Evolutionary conservation across 2,329 filamentous ascomycete species (phyloP).

Genomic region (Aspergillus melleus): DNA sequence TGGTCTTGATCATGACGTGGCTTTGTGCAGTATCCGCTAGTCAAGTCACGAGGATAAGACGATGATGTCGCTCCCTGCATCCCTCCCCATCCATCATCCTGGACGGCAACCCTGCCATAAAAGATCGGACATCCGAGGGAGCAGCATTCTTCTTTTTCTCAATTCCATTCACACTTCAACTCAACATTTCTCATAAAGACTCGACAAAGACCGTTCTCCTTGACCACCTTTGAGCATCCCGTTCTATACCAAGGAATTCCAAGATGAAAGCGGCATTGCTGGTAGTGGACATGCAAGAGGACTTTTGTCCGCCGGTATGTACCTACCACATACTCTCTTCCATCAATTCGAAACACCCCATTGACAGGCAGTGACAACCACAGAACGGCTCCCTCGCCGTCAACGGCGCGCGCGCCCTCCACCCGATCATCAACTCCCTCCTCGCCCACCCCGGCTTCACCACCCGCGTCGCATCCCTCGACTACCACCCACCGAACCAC

Average conservation of each 20-base stretch:
- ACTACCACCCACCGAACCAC: conserved; percentile 82
- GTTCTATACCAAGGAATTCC: background rate
- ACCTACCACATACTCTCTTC: background rate
- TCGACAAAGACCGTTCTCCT: background rate
- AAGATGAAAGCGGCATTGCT: conserved; percentile 57
- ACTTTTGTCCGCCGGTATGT: conserved; percentile 87
- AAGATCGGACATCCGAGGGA: background rate
- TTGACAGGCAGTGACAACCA: background rate
- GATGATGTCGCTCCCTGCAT: background rate
- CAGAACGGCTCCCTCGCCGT: conserved; percentile 86
- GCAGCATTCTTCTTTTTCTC: background rate
- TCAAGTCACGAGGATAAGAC: background rate
- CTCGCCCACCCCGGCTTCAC: conserved; percentile 67
- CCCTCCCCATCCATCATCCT: background rate
- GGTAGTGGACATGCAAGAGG: conserved; percentile 87
- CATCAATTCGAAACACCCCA: background rate
- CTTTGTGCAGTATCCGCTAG: background rate
- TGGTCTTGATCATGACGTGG: background rate
- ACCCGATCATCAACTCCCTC: conserved; percentile 71
- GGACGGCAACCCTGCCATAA: background rate
- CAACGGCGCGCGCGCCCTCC: conserved; percentile 68
- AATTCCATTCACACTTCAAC: background rate
- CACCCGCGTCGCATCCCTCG: conserved; percentile 80
- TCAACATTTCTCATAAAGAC: background rate
- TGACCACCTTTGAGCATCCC: background rate